Percentiles rank a stretch among this genome's conserved stretches.
Conservation (phyloP, 2,329 filamentous ascomycete species). For the Penicillium sp. region DNA sequence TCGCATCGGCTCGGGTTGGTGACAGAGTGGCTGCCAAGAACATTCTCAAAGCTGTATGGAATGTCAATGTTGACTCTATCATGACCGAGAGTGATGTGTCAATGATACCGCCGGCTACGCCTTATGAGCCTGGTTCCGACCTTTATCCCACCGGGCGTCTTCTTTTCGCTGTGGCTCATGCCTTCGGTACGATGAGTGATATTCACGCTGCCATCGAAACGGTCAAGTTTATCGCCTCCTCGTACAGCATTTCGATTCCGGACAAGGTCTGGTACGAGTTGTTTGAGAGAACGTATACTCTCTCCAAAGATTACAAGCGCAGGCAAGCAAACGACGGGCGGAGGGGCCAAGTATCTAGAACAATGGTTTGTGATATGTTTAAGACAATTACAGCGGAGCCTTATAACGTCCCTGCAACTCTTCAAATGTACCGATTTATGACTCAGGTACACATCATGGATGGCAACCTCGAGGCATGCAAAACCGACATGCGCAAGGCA, state of each 20-base stretch:
- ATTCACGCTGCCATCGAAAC: constrained; percentile 59
- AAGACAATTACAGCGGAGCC: constrained; percentile 59
- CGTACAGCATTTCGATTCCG: constrained; percentile 60
- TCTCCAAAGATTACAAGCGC: constrained; percentile 40
- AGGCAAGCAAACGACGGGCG: constrained; percentile 5
- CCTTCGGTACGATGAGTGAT: constrained; percentile 65
- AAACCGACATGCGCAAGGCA: constrained; percentile 29
- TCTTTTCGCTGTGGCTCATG: constrained; percentile 66
- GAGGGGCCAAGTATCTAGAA: constrained; percentile 38
- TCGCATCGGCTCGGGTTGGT: constrained; percentile 54
- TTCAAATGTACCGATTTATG: constrained; percentile 53
- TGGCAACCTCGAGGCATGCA: constrained; percentile 22
- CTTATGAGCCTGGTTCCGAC: constrained; percentile 51
- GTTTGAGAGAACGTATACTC: constrained; percentile 65
- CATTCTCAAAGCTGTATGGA: constrained; percentile 55
- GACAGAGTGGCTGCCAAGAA: constrained; percentile 48
- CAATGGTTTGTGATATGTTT: constrained; percentile 57
- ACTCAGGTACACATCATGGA: constrained; percentile 30
- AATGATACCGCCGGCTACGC: constrained; percentile 36
- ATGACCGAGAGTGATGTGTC: constrained; percentile 33
- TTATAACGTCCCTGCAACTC: constrained; percentile 56
- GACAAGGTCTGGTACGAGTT: constrained; percentile 63
- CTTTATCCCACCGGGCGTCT: constrained; percentile 59
- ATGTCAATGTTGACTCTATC: constrained; percentile 50
- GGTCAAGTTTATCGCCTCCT: constrained; percentile 61